A percentile compares a stretch with the other conserved stretches of the same genome.
Conservation (phyloP, 2,329 filamentous ascomycete species). For the Verticillium zaregamsianum region DNA sequence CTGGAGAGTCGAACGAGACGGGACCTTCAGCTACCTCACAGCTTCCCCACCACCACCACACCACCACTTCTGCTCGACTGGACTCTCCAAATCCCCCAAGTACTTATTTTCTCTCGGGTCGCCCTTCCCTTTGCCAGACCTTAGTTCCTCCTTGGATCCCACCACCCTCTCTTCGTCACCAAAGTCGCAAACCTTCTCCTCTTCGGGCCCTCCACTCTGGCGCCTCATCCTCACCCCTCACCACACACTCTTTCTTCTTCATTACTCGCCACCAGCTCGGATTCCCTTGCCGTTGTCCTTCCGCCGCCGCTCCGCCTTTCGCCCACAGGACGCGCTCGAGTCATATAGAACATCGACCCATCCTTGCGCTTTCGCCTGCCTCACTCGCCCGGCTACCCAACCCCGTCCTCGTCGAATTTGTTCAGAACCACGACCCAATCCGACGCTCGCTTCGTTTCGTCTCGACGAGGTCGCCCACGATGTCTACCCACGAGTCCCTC, state of each 20-base stretch:
- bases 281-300: background rate
- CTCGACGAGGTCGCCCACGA: constrained; percentile 8
- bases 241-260: background rate
- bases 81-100: background rate
- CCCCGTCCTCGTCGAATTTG: background rate
- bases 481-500: constrained; percentile 39
- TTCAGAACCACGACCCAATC: background rate
- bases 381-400: background rate
- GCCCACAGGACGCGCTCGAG: background rate
- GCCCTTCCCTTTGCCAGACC: background rate
- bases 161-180: background rate
- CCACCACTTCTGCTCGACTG: background rate
- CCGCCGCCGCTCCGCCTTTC: background rate
- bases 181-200: background rate
- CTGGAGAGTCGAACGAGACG: background rate
- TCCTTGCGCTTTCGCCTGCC: background rate
- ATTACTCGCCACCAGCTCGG: background rate
- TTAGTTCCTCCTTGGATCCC: background rate
- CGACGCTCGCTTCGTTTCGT: background rate
- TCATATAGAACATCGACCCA: background rate
- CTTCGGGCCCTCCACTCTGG: background rate
- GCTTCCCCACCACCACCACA: background rate
- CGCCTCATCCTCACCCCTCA: background rate
- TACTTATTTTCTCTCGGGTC: background rate
- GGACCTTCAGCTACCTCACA: background rate